A percentile compares a stretch with the other conserved stretches of the same genome.
These are phyloP conservation scores for Porpolomopsis calyptriformis DNA, from an alignment of 768 basidiomycete species.

Conservation along the genomic window DNA sequence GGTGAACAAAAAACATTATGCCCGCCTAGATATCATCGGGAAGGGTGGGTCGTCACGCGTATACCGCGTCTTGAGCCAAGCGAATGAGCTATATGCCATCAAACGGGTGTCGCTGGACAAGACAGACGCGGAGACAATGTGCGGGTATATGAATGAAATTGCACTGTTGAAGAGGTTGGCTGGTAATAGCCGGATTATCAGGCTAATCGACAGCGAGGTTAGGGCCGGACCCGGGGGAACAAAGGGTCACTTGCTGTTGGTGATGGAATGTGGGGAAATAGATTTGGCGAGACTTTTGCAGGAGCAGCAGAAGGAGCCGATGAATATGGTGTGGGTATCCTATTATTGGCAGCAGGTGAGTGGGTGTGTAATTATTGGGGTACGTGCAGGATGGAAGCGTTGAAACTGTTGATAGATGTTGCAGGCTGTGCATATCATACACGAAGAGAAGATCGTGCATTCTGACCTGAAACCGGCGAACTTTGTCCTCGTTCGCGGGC, in stretches of 20 bases:
- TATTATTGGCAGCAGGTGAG: slow-evolving; percentile 95
- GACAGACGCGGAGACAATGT: slow-evolving; percentile 81
- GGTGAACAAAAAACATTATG: slow-evolving; percentile 79
- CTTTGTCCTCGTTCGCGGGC: slow-evolving; percentile 91
- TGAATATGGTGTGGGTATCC: slow-evolving; percentile 91
- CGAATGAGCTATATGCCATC: slow-evolving; percentile 75
- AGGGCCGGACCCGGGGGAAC: slow-evolving; percentile 58
- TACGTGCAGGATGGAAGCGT: slow-evolving; percentile 2
- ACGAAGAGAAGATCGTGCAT: slow-evolving; percentile 97
- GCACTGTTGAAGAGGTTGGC: slow-evolving; percentile 85
- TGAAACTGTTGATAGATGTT: slow-evolving; percentile 61
- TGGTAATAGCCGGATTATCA: slow-evolving; percentile 87
- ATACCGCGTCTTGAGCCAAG: slow-evolving; percentile 73
- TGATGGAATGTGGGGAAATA: slow-evolving; percentile 96
- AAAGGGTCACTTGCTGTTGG: slow-evolving; percentile 69
- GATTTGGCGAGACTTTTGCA: slow-evolving; percentile 78
- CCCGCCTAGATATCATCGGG: slow-evolving; percentile 80
- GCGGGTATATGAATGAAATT: slow-evolving; percentile 94
- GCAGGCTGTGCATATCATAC: slow-evolving; percentile 95
- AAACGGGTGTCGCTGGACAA: slow-evolving; percentile 88
- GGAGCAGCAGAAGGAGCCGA: slow-evolving; percentile 71
- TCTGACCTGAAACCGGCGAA: slow-evolving; percentile 98
- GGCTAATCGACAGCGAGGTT: slow-evolving; percentile 84
- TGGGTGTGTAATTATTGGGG: background rate
- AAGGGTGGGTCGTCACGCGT: slow-evolving; percentile 95